These are phyloP conservation scores for Spergularia bocconei DNA, from an alignment of 148 eudicot species.

Conservation along the genomic window DNA sequence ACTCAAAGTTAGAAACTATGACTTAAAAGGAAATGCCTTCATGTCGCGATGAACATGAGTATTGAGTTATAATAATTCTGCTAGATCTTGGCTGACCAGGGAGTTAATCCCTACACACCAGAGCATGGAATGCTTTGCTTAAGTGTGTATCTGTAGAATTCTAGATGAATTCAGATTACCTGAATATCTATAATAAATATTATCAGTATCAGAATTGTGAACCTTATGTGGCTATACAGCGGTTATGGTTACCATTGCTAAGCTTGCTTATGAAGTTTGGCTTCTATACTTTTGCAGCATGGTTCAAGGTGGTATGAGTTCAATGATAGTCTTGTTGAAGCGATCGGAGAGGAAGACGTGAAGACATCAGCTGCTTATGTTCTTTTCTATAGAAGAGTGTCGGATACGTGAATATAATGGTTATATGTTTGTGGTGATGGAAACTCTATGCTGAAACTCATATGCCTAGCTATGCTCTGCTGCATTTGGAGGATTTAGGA, in stretches of 20 bases:
- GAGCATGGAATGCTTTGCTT: no score
- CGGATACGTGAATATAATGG: slow-evolving; percentile 12
- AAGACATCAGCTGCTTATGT: slow-evolving; percentile 79
- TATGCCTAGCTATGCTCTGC: neutral
- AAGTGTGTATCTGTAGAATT: no score
- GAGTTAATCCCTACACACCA: no score
- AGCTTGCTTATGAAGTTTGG: neutral
- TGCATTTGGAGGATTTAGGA: neutral
- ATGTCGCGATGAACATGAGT: neutral
- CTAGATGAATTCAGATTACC: no score
- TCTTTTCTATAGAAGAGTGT: slow-evolving; percentile 75
- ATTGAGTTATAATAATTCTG: neutral
- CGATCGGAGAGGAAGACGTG: slow-evolving; percentile 48
- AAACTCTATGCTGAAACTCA: neutral
- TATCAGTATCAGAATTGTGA: no score
- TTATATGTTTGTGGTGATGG: neutral
- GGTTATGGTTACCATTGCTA: neutral
- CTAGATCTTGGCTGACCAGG: neutral
- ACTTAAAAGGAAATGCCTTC: neutral
- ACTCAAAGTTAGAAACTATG: neutral
- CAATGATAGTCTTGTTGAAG: slow-evolving; percentile 57
- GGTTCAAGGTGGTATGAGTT: slow-evolving; percentile 71
- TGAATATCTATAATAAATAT: no score
- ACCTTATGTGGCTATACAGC: no score
- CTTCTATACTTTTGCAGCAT: slow-evolving; percentile 42